Evolutionary conservation across 2,329 filamentous ascomycete species (phyloP).

Genomic region (Pseudocercospora fijiensis): DNA sequence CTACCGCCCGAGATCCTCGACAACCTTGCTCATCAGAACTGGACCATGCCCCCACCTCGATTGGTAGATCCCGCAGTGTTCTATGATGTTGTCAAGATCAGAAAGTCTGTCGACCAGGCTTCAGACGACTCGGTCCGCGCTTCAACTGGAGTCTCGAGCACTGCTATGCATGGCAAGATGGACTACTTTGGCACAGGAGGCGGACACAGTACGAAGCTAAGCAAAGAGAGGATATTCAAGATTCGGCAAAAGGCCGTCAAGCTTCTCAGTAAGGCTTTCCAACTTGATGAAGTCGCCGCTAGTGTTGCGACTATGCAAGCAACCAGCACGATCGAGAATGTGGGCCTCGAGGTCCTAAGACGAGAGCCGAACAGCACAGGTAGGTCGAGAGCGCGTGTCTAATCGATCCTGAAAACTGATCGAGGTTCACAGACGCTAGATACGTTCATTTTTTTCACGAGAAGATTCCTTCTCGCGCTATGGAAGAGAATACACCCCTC

Average conservation of each 20-base stretch:
- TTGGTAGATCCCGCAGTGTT: constrained; percentile 78
- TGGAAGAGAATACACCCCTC: constrained; percentile 70
- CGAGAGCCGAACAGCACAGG: constrained; percentile 60
- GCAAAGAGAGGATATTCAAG: constrained; percentile 71
- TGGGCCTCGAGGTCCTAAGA: constrained; percentile 70
- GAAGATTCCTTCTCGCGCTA: constrained; percentile 74
- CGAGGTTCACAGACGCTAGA: constrained; percentile 60
- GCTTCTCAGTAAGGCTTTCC: constrained; percentile 74
- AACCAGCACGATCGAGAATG: constrained; percentile 72
- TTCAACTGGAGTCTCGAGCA: constrained; percentile 68
- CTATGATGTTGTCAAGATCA: constrained; percentile 81
- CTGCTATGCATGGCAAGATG: constrained; percentile 56
- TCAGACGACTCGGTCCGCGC: constrained; percentile 75
- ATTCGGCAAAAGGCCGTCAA: constrained; percentile 79
- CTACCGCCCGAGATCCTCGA: constrained; percentile 77
- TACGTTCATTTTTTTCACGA: constrained; percentile 94
- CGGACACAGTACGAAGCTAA: constrained; percentile 61
- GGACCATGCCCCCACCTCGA: constrained; percentile 70
- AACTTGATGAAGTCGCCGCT: constrained; percentile 77
- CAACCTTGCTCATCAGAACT: constrained; percentile 75
- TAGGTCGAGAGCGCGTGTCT: constrained; percentile 3
- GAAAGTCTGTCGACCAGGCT: constrained; percentile 75
- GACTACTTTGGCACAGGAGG: constrained; percentile 52
- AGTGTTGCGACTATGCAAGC: constrained; percentile 83
- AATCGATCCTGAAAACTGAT: constrained; percentile 8